phyloP scores from a whole-genome alignment of 2,329 filamentous ascomycete species.

The Apiospora aurea region DNA sequence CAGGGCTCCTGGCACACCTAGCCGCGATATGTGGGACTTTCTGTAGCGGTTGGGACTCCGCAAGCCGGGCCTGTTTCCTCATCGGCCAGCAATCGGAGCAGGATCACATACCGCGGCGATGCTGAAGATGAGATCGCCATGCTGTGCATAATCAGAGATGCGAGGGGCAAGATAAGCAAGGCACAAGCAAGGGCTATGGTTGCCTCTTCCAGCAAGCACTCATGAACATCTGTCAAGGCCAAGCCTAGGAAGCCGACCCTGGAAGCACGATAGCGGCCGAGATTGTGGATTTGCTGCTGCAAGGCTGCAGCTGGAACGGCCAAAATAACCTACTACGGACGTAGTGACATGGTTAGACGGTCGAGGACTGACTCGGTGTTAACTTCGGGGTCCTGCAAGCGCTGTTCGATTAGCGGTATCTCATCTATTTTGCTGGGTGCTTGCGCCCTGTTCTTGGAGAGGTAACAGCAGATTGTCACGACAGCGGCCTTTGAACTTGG shows the following conservation, averaged over 20 bases:
- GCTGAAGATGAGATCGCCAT: neutral
- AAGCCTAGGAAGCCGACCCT: neutral
- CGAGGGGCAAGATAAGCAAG: slow-evolving; percentile 3
- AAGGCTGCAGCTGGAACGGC: slow-evolving; percentile 1
- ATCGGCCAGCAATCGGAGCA: neutral
- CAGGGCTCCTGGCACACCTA: slow-evolving; percentile 3
- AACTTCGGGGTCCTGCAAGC: neutral
- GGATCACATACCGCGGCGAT: neutral
- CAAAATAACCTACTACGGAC: neutral
- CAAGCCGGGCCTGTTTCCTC: slow-evolving; percentile 12
- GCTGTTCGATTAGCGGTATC: neutral
- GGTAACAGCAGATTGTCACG: neutral
- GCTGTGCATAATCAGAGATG: slow-evolving; percentile 8
- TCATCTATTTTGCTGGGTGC: neutral
- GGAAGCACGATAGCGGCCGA: slow-evolving; percentile 4
- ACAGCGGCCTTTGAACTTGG: neutral
- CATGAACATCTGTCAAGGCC: neutral
- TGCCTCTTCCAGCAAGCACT: slow-evolving; percentile 16
- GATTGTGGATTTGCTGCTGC: neutral
- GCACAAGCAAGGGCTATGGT: neutral
- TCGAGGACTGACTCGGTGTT: neutral
- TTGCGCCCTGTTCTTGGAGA: neutral
- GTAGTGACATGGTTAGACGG: neutral
- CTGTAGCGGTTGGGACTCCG: neutral
- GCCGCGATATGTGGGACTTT: slow-evolving; percentile 16